Conservation (phyloP, 2,329 filamentous ascomycete species). For the Aspergillus sp. region DNA sequence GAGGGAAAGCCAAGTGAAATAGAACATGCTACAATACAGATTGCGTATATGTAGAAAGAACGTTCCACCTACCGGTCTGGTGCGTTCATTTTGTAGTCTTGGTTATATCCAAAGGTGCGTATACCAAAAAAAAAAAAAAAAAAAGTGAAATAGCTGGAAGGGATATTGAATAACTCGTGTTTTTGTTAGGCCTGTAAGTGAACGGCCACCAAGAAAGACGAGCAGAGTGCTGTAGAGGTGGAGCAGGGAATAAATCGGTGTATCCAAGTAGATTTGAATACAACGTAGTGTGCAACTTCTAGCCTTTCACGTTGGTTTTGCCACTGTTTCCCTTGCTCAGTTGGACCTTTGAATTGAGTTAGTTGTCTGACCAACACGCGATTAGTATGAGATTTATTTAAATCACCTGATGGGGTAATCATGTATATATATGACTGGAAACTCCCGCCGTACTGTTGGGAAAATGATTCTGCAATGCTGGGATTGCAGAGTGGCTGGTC, state of each 20-base stretch:
- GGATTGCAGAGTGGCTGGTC: neutral
- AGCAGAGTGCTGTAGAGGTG: neutral
- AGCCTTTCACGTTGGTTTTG: neutral
- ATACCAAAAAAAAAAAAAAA: neutral
- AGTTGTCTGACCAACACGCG: no score
- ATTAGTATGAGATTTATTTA: no score
- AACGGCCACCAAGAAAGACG: neutral
- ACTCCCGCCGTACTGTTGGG: neutral
- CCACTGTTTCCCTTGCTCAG: neutral
- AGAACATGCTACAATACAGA: neutral
- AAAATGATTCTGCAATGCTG: neutral
- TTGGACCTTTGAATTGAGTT: neutral
- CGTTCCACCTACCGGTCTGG: constrained; percentile 42
- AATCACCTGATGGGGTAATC: neutral
- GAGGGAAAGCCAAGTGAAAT: neutral
- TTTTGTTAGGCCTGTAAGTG: neutral
- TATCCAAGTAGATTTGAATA: neutral
- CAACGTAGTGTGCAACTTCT: neutral
- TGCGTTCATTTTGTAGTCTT: constrained; percentile 50
- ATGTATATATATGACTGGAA: neutral
- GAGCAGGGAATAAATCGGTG: neutral
- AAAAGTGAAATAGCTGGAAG: constrained; percentile 6
- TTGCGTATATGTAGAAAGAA: neutral
- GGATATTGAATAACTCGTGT: neutral
- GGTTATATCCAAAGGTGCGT: neutral